Percentiles rank a stretch among this genome's conserved stretches.
Conservation (phyloP, 805 yeast species). For the Starmerella geochares region DNA sequence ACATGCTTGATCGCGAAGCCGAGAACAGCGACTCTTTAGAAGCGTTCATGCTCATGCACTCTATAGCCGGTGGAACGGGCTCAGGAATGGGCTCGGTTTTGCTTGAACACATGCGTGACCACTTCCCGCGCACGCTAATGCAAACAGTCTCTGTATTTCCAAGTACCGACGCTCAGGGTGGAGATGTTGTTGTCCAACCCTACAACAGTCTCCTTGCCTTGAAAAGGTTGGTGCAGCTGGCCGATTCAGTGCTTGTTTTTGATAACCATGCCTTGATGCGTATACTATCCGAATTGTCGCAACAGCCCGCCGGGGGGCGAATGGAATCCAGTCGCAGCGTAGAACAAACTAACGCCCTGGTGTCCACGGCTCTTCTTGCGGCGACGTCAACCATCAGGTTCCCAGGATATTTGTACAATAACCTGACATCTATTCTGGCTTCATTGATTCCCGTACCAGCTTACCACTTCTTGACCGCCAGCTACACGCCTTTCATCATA, state of each 20-base stretch:
- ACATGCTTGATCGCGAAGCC: constrained; percentile 77
- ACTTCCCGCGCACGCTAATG: constrained; percentile 70
- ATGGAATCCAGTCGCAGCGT: constrained; percentile 42
- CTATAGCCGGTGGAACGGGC: constrained; percentile 98
- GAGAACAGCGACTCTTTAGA: constrained; percentile 84
- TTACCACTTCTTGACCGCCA: constrained; percentile 61
- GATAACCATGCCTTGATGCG: constrained; percentile 78
- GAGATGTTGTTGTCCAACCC: constrained; percentile 98
- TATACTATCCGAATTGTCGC: constrained; percentile 55
- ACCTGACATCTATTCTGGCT: constrained; percentile 69
- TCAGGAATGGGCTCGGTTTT: constrained; percentile 85
- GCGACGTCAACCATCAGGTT: constrained; percentile 79
- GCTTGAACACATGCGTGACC: constrained; percentile 67
- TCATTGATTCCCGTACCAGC: constrained; percentile 79
- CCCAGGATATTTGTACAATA: constrained; percentile 85
- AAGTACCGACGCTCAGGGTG: constrained; percentile 52
- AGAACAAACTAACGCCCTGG: constrained; percentile 71
- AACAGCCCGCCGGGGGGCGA: constrained; percentile 32
- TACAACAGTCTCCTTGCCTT: constrained; percentile 80
- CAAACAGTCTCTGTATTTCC: constrained; percentile 87
- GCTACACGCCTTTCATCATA: constrained; percentile 69
- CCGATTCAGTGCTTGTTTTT: constrained; percentile 80
- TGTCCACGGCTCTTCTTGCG: constrained; percentile 74
- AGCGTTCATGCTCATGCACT: constrained; percentile 82
- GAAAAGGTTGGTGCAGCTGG: constrained; percentile 66